A percentile compares a stretch with the other conserved stretches of the same genome.
Conservation (phyloP, 1,139 yeast genomes). For the Blastobotrys aristatus region DNA sequence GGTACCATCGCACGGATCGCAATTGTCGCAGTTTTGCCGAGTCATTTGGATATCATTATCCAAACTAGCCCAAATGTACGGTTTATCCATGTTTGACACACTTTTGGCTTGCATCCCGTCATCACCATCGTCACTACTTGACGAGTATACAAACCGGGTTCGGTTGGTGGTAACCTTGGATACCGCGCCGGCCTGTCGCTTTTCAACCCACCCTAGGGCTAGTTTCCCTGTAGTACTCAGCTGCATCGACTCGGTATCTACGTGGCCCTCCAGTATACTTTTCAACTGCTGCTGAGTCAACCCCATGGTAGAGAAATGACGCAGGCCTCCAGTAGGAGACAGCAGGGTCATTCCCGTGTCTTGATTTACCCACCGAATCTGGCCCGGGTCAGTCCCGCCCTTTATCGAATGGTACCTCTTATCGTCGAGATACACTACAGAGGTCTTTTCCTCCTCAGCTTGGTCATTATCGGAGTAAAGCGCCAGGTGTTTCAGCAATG, state of each 20-base stretch:
- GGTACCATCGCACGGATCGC: slow-evolving; percentile 8
- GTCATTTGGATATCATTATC: slow-evolving; percentile 44
- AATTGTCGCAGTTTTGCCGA: slow-evolving; percentile 15
- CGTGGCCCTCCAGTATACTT: slow-evolving; percentile 25
- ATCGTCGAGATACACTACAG: slow-evolving; percentile 35
- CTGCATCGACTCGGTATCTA: slow-evolving; percentile 5
- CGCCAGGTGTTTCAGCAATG: slow-evolving; percentile 33
- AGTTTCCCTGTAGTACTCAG: slow-evolving; percentile 28
- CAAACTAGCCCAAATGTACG: slow-evolving; percentile 42
- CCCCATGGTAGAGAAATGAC: slow-evolving; percentile 41
- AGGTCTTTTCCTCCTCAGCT: slow-evolving; percentile 9
- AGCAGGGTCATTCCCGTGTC: slow-evolving; percentile 32
- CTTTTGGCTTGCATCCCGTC: not conserved
- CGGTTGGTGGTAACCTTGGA: slow-evolving; percentile 28
- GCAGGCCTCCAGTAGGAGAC: slow-evolving; percentile 49
- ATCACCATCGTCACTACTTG: not conserved
- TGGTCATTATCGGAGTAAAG: slow-evolving; percentile 5
- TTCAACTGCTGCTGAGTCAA: slow-evolving; percentile 32
- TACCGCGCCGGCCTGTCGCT: slow-evolving; percentile 29
- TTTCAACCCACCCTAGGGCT: slow-evolving; percentile 37
- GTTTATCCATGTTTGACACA: slow-evolving; percentile 16
- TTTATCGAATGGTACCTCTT: slow-evolving; percentile 34
- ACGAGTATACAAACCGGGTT: slow-evolving; percentile 25
- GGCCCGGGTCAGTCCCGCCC: slow-evolving; percentile 38
- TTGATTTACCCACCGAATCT: slow-evolving; percentile 28